Base-by-base conservation (phyloP, 768 basidiomycete species). In the Kwoniella sp. region DNA sequence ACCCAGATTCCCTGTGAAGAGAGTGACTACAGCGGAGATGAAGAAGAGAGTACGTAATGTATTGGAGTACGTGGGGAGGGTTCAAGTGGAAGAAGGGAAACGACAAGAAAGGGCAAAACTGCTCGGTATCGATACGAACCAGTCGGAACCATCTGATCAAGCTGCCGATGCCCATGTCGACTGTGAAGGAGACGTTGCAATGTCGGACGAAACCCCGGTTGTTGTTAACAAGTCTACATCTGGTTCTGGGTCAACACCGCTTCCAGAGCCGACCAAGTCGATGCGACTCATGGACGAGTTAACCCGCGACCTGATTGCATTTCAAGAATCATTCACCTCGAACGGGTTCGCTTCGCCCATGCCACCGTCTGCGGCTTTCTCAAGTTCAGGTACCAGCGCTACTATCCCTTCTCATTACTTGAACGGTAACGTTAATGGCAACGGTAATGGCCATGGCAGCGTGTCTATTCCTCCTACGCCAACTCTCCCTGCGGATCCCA, bases 21-120 rank as follows among this genome's bases (percentile, higher is more conserved):
- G 95, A 55, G 93, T 88, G 86, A 96, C 93, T 70, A 88, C 95
- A n/a, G 89, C 88, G 21, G 95, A 97, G 78, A 95, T 98, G 92
- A 90, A 92, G 79, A 96, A 96, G 82, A 87, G 95, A 25, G 91
- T 95, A 24, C 84, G 91, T 36, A 86, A 88, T 47, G 84, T 98
- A 52, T 86, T 95, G 21, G 94, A 96, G 73, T 97, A 90, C 87
- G 91, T 96, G n/a, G 90, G 89, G 27, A 83, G 91, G 61, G 90
- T 81, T n/a, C 77, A 79, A 47, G 52, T 65, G 0, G 80, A 79
- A 30, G 77, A 76, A 63, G 68, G 58, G 17, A 71, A 67, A 58
- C 62, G 76, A 27, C 65, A 56, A 25, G 71, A 77, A 48, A 47
- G 79, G 58, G 77, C 74, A 2, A 67, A 55, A 48, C 29, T 68